A percentile compares a stretch with the other conserved stretches of the same genome.
phyloP scores from a whole-genome alignment of 352 stramenopile genomes.

The Phytophthora palmivora region DNA sequence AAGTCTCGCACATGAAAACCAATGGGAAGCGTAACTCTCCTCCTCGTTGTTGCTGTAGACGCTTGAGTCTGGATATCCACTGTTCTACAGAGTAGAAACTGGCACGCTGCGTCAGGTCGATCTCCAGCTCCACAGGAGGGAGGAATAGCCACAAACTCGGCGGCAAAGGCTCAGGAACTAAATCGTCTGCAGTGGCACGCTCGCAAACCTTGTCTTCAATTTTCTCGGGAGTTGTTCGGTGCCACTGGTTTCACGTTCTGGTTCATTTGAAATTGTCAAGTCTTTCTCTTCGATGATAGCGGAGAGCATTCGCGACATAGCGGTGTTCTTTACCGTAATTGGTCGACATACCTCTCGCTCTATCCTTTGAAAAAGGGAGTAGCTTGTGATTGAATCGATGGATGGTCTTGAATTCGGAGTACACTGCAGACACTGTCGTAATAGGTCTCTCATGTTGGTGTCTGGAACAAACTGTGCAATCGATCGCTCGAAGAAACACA shows the following conservation, averaged over 20 bases:
- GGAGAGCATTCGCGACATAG: constrained; percentile 20
- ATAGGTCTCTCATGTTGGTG: constrained; percentile 51
- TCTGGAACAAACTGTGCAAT: constrained; percentile 57
- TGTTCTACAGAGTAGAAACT: constrained; percentile 50
- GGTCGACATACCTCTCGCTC: constrained; percentile 29
- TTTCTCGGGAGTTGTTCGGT: constrained; percentile 17
- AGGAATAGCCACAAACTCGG: constrained; percentile 76
- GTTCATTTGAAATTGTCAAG: constrained; percentile 8
- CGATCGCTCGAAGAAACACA: constrained; percentile 56
- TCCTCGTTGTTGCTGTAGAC: constrained; percentile 40
- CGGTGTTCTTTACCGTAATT: constrained; percentile 19
- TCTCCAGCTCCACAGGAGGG: constrained; percentile 46
- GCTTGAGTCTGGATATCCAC: constrained; percentile 53
- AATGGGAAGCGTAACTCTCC: constrained; percentile 61
- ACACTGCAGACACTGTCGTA: constrained; percentile 49
- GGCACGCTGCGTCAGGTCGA: constrained; percentile 26
- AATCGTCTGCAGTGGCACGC: background rate
- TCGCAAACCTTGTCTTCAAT: constrained; percentile 3
- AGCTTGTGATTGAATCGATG: constrained; percentile 42
- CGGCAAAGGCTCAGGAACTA: constrained; percentile 38
- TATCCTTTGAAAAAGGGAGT: constrained; percentile 42
- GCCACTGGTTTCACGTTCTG: constrained; percentile 27
- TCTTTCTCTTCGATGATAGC: constrained; percentile 34
- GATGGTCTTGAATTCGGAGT: constrained; percentile 47
- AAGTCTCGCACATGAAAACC: constrained; percentile 70